Base-by-base conservation (phyloP, 345 rosid species). In the Eutrema yunnanense region DNA sequence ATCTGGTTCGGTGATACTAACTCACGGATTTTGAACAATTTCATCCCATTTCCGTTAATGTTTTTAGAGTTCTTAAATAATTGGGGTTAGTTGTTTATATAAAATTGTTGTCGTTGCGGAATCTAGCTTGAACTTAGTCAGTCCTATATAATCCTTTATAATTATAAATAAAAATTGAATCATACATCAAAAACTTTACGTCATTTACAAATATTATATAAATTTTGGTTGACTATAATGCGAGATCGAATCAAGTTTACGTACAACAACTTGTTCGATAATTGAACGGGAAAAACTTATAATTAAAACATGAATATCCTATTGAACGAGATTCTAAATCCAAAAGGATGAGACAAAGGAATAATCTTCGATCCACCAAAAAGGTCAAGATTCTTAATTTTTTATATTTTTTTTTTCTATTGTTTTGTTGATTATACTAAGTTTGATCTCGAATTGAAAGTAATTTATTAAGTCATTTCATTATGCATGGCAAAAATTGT, bases 311-410 rank as follows among this genome's bases (percentile, higher is more conserved):
- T 67, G 36, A 74, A 9, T 74, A 74, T 42, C 60, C 48, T 59
- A 67, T 42, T 66, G 37, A 67, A 67, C 4, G 13, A 9, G 26
- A 67, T 74, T 74, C 78, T 74, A 11, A 61, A 60, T 74, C 78
- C 73, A 74, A 74, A 74, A 67, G 78, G 53, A 74, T 44, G 69
- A 61, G 73, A 74, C 78, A 74, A 74, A 67, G 78, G 78, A 67
- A 74, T 74, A 36, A 74, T 74, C 63, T 60, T 60, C 50, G 63
- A 74, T 74, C 73, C 50, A 74, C 62, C 78, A 67, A 52, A 74
- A 67, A 67, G 57, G 57, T 74, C 73, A 67, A 74, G 50, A 52
- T 67, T 53, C 63, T 16, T 67, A 53, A 44, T 60, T 42, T 51
- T 58, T 30, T 58, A 9, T 53, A 22, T 22, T 22, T 10, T 5